phyloP scores from a whole-genome alignment of 495 filamentous ascomycete species.

The Penicillium silybi region DNA sequence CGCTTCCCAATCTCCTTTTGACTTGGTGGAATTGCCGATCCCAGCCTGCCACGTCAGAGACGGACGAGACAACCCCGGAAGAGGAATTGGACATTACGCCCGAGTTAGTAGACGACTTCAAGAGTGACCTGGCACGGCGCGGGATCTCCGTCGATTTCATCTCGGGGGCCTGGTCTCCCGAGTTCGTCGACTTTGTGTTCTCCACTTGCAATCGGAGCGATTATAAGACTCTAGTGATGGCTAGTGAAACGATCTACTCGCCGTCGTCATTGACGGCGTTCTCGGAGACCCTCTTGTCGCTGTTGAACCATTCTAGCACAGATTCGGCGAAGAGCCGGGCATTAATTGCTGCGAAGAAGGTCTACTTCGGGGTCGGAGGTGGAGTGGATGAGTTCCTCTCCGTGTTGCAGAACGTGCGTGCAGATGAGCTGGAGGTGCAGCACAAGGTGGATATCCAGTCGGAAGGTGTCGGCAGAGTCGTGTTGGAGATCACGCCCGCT shows the following conservation, averaged over 20 bases:
- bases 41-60: slow-evolving; percentile 10
- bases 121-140: slow-evolving; percentile 47
- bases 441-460: slow-evolving; percentile 57
- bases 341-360: slow-evolving; percentile 83
- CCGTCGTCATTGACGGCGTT: slow-evolving; percentile 70
- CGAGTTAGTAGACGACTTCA: slow-evolving; percentile 59
- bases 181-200: slow-evolving; percentile 58
- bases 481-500: slow-evolving; percentile 37
- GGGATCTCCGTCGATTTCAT: slow-evolving; percentile 67
- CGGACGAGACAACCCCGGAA: slow-evolving; percentile 28
- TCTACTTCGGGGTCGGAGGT: slow-evolving; percentile 96
- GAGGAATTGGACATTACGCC: slow-evolving; percentile 73
- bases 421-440: slow-evolving; percentile 54
- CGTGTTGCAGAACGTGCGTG: slow-evolving; percentile 52
- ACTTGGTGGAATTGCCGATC: slow-evolving; percentile 57
- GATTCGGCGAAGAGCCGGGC: slow-evolving; percentile 49
- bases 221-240: slow-evolving; percentile 57
- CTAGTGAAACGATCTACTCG: slow-evolving; percentile 94
- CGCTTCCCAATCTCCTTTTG: slow-evolving; percentile 81
- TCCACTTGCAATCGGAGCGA: slow-evolving; percentile 6
- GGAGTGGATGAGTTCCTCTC: slow-evolving; percentile 83
- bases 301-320: slow-evolving; percentile 55
- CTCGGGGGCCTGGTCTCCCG: slow-evolving; percentile 76
- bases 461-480: slow-evolving; percentile 45
- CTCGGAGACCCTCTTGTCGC: slow-evolving; percentile 61